Conservation (phyloP, 73 alveolate species). For the Paramecium bursaria region DNA sequence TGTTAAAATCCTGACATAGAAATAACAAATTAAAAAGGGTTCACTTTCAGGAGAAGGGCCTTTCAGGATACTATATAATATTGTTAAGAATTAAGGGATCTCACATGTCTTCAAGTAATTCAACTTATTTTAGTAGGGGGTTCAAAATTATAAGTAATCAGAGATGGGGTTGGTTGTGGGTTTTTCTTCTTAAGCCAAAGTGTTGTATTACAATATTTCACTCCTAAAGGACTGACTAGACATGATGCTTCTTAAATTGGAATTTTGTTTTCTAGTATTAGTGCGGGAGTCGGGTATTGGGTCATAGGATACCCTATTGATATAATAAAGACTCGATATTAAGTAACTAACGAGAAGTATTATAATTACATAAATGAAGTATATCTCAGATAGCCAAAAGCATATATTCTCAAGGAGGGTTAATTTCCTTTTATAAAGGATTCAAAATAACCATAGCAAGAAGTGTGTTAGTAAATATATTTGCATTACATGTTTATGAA, state of each 20-base stretch:
- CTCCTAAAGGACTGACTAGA: conserved; percentile 39
- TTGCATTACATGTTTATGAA: conserved; percentile 15
- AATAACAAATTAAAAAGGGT: not conserved
- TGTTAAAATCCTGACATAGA: conserved; percentile 29
- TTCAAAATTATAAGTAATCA: conserved; percentile 3
- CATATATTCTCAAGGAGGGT: conserved; percentile 29
- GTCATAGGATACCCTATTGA: conserved; percentile 13
- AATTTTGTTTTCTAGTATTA: conserved; percentile 22
- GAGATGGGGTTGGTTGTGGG: conserved; percentile 48
- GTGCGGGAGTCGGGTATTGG: conserved; percentile 19
- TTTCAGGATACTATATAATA: not conserved
- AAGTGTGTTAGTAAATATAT: conserved; percentile 46
- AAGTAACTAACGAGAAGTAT: conserved; percentile 19
- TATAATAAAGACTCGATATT: conserved; percentile 32
- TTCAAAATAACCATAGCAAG: conserved; percentile 22
- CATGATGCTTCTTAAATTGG: conserved; percentile 38
- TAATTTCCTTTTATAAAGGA: conserved; percentile 22
- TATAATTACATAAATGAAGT: not conserved
- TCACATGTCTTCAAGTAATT: conserved; percentile 5
- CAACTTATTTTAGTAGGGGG: not conserved
- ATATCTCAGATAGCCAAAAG: not conserved
- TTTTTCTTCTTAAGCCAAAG: conserved; percentile 24
- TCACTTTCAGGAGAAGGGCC: conserved; percentile 33
- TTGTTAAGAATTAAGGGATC: conserved; percentile 6
- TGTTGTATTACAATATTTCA: not conserved